phyloP scores from a whole-genome alignment of 306 rosid species.

The Trichosanthes truncata region DNA sequence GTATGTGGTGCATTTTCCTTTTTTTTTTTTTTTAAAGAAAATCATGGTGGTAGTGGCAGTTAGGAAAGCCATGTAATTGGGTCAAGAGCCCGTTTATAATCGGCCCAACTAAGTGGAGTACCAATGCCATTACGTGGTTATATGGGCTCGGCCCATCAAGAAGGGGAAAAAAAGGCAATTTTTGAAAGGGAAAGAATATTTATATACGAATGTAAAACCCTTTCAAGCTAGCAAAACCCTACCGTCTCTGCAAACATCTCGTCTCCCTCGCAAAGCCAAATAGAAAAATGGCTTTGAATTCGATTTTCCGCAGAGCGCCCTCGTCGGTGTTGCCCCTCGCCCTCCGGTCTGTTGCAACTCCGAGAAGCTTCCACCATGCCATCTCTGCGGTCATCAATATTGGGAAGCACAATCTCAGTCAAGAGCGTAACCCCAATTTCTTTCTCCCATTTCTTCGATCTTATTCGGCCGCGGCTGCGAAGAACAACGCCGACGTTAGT shows the following conservation, averaged over 20 bases:
- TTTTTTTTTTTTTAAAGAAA: too few species aligned
- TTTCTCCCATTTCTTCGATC: slow-evolving; percentile 32
- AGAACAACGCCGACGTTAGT: slow-evolving; percentile 19
- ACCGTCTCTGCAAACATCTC: background rate
- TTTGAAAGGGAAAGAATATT: background rate
- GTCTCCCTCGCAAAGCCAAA: background rate
- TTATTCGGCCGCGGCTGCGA: slow-evolving; percentile 25
- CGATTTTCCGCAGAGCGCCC: slow-evolving; percentile 55
- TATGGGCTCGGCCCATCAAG: background rate
- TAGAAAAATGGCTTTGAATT: slow-evolving; percentile 49
- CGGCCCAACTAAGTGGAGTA: background rate
- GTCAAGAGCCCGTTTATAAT: background rate
- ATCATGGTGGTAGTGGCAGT: too few species aligned
- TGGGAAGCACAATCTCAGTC: slow-evolving; percentile 11
- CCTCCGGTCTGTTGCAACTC: slow-evolving; percentile 24
- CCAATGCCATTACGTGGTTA: background rate
- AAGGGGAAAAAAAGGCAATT: background rate
- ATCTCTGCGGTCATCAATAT: slow-evolving; percentile 19
- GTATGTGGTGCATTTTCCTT: too few species aligned
- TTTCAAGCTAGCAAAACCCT: background rate
- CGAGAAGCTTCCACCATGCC: slow-evolving; percentile 38
- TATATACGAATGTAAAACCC: background rate
- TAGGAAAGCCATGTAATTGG: background rate
- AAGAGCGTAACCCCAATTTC: slow-evolving; percentile 14
- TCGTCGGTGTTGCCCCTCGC: slow-evolving; percentile 33